phyloP scores from a whole-genome alignment of 78 protist species.

The Emiliania huxleyi region DNA sequence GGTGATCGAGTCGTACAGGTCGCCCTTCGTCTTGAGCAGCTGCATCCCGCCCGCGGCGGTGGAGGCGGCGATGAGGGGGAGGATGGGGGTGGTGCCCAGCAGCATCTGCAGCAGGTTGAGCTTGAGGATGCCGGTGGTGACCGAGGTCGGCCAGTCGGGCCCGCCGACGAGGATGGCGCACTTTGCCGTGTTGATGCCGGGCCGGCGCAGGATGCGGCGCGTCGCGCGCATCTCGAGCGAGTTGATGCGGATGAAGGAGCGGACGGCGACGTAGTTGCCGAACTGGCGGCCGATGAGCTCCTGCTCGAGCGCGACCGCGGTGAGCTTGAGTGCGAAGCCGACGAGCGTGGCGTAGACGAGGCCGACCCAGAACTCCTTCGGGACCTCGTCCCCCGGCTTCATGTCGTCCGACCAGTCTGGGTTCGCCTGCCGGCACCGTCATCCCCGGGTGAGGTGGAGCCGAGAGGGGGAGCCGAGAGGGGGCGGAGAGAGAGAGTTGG shows the following conservation, averaged over 20 bases:
- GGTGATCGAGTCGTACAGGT: neutral
- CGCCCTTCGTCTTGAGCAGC: neutral
- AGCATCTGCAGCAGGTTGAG: neutral
- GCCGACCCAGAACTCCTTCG: neutral
- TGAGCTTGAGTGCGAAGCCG: neutral
- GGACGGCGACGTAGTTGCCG: neutral
- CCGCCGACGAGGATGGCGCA: neutral
- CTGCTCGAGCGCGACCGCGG: neutral
- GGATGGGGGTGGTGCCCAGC: neutral
- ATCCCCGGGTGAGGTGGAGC: no score
- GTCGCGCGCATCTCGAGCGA: neutral
- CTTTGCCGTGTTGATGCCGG: neutral
- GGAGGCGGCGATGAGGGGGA: neutral
- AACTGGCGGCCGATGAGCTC: neutral
- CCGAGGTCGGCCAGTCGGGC: constrained; percentile 34
- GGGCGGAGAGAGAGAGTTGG: no score
- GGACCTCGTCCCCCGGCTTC: neutral
- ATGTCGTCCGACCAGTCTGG: neutral
- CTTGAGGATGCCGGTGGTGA: neutral
- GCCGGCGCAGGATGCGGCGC: neutral
- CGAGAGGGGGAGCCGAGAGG: no score
- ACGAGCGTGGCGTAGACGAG: neutral
- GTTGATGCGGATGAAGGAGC: neutral
- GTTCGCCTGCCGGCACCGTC: no score
- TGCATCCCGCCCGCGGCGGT: neutral